These are phyloP conservation scores for Crithidia fasciculata DNA, from an alignment of 208 protist genomes.

Conservation along the genomic window DNA sequence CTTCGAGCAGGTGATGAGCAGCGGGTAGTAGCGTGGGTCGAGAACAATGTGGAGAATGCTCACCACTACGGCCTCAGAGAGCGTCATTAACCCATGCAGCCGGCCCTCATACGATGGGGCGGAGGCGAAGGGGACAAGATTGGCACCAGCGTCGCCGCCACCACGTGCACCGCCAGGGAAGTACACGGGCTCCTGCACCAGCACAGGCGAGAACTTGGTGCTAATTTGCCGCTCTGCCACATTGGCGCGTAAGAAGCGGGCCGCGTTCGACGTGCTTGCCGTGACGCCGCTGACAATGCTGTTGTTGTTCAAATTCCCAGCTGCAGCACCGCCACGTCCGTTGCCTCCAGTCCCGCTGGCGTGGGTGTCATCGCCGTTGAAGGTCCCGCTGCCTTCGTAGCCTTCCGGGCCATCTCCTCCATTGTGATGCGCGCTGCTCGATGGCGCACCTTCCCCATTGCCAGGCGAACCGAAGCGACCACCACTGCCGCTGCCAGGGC, in stretches of 20 bases:
- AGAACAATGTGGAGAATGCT: conserved; percentile 95
- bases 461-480: background rate
- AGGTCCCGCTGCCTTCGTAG: conserved; percentile 7
- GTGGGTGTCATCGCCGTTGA: background rate
- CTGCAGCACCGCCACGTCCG: background rate
- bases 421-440: background rate
- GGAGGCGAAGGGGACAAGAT: background rate
- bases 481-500: conserved; percentile 2
- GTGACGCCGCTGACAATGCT: background rate
- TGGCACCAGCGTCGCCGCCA: conserved; percentile 1
- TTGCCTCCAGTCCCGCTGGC: background rate
- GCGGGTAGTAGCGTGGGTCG: conserved; percentile 94
- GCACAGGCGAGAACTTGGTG: conserved; percentile 30
- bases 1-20: conserved; percentile 96
- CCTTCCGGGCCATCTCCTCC: conserved; percentile 8
- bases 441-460: background rate
- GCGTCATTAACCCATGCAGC: conserved; percentile 66
- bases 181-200: conserved; percentile 24
- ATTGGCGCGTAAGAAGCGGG: conserved; percentile 52
- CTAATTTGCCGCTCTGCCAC: conserved; percentile 22
- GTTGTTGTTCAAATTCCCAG: background rate
- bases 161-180: conserved; percentile 9
- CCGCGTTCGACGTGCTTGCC: conserved; percentile 45
- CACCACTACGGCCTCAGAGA: conserved; percentile 89
- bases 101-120: conserved; percentile 30